These are phyloP conservation scores for Rutstroemia sp. DNA, from an alignment of 2,329 filamentous ascomycete genomes.

Conservation along the genomic window DNA sequence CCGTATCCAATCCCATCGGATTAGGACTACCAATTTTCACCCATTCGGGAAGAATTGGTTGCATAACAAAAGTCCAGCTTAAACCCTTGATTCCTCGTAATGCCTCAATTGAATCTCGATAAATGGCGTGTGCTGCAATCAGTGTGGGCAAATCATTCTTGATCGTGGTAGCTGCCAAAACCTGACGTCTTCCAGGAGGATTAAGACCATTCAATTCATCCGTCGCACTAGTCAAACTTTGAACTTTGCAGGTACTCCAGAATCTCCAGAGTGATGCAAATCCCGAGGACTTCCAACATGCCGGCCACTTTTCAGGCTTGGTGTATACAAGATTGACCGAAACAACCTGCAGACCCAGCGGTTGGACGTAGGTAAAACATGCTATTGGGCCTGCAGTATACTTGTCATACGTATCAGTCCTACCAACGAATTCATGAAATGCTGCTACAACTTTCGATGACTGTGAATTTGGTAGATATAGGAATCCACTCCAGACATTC, in stretches of 20 bases:
- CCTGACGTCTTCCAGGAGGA: conserved; percentile 28
- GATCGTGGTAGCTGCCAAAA: conserved; percentile 31
- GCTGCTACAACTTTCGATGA: conserved; percentile 20
- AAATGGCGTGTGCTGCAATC: conserved; percentile 24
- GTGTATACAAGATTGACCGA: conserved; percentile 29
- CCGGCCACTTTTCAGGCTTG: conserved; percentile 25
- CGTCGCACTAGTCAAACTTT: conserved; percentile 28
- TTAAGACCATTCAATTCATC: conserved; percentile 30
- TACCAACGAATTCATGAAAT: conserved; percentile 21
- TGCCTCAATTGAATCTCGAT: conserved; percentile 22
- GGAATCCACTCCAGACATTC: conserved; percentile 31
- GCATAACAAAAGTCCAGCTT: conserved; percentile 30
- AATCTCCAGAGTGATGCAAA: conserved; percentile 29
- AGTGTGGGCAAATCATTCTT: conserved; percentile 30
- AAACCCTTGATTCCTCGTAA: conserved; percentile 27
- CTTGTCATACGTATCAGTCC: conserved; percentile 11
- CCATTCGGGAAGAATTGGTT: conserved; percentile 27
- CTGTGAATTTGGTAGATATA: conserved; percentile 25
- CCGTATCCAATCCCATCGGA: conserved; percentile 25
- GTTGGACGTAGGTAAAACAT: conserved; percentile 24
- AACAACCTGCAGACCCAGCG: conserved; percentile 26
- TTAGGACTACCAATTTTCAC: conserved; percentile 22
- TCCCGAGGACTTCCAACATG: conserved; percentile 27
- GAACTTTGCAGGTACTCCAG: conserved; percentile 31
- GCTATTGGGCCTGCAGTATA: conserved; percentile 25